Evolutionary conservation across 2,329 filamentous ascomycete genomes (phyloP).

Genomic region (Leptographium procerum): DNA sequence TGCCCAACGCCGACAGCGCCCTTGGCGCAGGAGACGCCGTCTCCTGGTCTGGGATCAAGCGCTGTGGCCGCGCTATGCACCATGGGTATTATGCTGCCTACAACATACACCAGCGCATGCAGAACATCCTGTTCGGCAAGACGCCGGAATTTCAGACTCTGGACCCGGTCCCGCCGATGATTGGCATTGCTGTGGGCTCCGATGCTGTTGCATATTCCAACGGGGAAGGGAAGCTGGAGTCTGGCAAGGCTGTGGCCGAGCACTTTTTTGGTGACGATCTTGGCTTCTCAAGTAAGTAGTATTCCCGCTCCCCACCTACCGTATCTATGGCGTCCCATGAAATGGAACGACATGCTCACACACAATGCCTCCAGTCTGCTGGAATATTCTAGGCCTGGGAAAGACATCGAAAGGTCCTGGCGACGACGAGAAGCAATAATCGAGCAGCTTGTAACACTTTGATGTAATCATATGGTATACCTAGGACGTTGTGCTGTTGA

Average conservation of each 20-base stretch:
- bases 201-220: constrained; percentile 54
- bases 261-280: constrained; percentile 58
- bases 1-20: constrained; percentile 48
- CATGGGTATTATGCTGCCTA: constrained; percentile 54
- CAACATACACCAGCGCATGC: constrained; percentile 56
- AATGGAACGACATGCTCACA: not conserved
- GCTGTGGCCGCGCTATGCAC: constrained; percentile 65
- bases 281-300: constrained; percentile 36
- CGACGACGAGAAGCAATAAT: not conserved
- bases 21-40: constrained; percentile 61
- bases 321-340: not conserved
- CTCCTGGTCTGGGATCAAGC: constrained; percentile 68
- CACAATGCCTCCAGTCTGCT: not conserved
- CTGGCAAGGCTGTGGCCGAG: constrained; percentile 51
- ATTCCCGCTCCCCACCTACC: not conserved
- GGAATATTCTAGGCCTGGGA: not conserved
- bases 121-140: constrained; percentile 26
- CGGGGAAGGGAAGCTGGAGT: constrained; percentile 44
- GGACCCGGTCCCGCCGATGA: constrained; percentile 48
- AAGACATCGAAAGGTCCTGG: not conserved
- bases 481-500: not conserved
- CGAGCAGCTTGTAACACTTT: not conserved
- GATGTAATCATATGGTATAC: not conserved
- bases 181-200: constrained; percentile 60
- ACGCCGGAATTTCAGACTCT: constrained; percentile 37